A percentile compares a stretch with the other conserved stretches of the same genome.
These are phyloP conservation scores for Hippophae gyantsensis DNA, from an alignment of 306 rosid genomes.

Conservation along the genomic window DNA sequence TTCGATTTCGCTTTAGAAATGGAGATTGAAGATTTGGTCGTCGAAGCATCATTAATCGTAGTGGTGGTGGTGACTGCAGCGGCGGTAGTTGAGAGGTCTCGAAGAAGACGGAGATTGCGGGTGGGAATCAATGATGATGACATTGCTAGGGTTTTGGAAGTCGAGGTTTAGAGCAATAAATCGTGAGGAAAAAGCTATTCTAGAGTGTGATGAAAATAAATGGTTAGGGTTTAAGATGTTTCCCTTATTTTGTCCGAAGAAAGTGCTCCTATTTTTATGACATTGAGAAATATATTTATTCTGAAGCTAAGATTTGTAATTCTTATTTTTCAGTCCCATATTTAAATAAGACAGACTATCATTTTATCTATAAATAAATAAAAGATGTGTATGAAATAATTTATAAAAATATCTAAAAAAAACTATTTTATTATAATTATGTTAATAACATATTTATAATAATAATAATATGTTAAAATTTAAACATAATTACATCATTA, in stretches of 20 bases:
- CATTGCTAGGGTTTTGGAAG: constrained; percentile 33
- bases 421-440: too few relatives aligned
- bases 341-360: neutral
- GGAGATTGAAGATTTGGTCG: constrained; percentile 28
- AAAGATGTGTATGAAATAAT: neutral
- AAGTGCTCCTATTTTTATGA: too few relatives aligned
- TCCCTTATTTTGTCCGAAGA: too few relatives aligned
- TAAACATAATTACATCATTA: too few relatives aligned
- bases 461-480: too few relatives aligned
- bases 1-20: constrained; percentile 39
- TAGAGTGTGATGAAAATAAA: neutral
- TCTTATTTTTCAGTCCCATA: too few relatives aligned
- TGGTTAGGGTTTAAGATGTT: constrained; percentile 16
- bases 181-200: neutral
- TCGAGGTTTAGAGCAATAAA: neutral
- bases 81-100: constrained; percentile 19
- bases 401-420: too few relatives aligned
- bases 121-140: constrained; percentile 21
- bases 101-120: constrained; percentile 37
- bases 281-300: too few relatives aligned
- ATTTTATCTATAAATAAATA: too few relatives aligned
- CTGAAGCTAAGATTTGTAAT: too few relatives aligned
- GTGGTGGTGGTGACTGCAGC: constrained; percentile 8
- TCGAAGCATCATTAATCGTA: too few relatives aligned
- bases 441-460: too few relatives aligned